phyloP scores from a whole-genome alignment of 1,284 basidiomycete genomes.

The Ustilago shanxiensis region DNA sequence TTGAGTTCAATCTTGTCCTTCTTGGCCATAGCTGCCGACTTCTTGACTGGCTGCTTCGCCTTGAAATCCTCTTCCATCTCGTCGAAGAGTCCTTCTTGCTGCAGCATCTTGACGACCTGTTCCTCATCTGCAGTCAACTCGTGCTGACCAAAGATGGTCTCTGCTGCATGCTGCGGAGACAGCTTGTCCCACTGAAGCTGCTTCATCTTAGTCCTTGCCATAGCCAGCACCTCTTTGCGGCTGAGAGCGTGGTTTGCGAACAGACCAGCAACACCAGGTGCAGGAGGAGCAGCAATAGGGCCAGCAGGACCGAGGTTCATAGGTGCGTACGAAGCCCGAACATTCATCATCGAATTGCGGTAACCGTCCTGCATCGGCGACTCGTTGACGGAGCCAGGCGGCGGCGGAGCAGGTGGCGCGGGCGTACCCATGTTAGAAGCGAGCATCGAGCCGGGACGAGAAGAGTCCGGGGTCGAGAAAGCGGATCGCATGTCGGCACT shows the following conservation, averaged over 20 bases:
- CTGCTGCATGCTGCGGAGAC: conserved; percentile 67
- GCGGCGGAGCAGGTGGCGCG: conserved; percentile 71
- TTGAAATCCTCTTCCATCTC: conserved; percentile 99
- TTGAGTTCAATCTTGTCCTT: conserved; percentile 70
- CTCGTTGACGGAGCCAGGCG: conserved; percentile 61
- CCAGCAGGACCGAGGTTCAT: conserved; percentile 58
- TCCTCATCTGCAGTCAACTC: conserved; percentile 54
- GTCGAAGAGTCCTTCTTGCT: conserved; percentile 80
- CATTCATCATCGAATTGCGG: conserved; percentile 66
- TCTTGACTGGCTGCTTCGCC: conserved; percentile 84
- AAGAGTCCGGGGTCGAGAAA: conserved; percentile 52
- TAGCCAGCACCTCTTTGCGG: conserved; percentile 85
- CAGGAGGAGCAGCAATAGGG: conserved; percentile 65
- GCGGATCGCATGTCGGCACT: conserved; percentile 43
- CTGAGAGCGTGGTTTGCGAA: conserved; percentile 52
- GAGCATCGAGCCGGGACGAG: conserved; percentile 53
- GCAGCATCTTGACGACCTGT: conserved; percentile 50
- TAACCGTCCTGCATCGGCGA: conserved; percentile 45
- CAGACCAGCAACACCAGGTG: conserved; percentile 76
- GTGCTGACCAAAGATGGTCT: conserved; percentile 66
- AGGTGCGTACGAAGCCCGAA: conserved; percentile 59
- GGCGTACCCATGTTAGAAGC: conserved; percentile 68
- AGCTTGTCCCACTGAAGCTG: conserved; percentile 97
- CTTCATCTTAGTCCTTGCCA: conserved; percentile 93
- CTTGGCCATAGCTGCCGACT: conserved; percentile 65